Conservation (phyloP, 495 filamentous ascomycete genomes). For the Wilcoxina mikolae region DNA sequence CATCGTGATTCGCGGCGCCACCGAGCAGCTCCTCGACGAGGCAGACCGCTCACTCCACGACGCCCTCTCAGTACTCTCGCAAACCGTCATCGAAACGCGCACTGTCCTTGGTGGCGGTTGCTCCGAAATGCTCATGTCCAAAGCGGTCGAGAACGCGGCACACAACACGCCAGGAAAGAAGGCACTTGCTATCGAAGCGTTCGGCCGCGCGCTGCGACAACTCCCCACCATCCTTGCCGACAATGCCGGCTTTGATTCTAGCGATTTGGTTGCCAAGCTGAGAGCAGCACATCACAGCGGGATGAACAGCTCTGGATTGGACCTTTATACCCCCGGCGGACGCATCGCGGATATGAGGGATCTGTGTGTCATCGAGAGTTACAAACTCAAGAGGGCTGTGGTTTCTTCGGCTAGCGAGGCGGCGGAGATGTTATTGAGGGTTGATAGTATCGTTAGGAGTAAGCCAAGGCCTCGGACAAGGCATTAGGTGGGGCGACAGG, state of each 20-base stretch:
- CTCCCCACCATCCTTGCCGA: conserved; percentile 93
- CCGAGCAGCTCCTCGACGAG: conserved; percentile 91
- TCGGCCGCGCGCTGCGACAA: conserved; percentile 76
- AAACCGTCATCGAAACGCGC: conserved; percentile 87
- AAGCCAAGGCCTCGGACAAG: conserved; percentile 23
- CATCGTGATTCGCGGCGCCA: conserved; percentile 89
- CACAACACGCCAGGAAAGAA: conserved; percentile 94
- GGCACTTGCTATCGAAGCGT: conserved; percentile 79
- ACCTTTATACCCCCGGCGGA: conserved; percentile 77
- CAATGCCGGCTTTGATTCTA: conserved; percentile 90
- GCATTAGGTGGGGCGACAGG: conserved; percentile 4
- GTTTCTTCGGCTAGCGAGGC: conserved; percentile 90
- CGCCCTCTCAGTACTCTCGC: conserved; percentile 88
- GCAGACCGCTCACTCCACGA: conserved; percentile 93
- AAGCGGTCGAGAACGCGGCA: conserved; percentile 87
- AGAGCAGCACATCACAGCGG: conserved; percentile 89
- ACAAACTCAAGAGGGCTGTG: conserved; percentile 94
- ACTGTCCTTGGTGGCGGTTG: conserved; percentile 91
- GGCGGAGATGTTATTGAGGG: conserved; percentile 54
- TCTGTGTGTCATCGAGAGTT: conserved; percentile 92
- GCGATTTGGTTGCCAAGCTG: conserved; percentile 79
- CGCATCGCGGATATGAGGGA: conserved; percentile 95
- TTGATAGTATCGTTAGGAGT: conserved; percentile 28
- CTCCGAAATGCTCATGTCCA: conserved; percentile 97
- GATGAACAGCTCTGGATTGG: conserved; percentile 78